Evolutionary conservation across 495 filamentous ascomycete species (phyloP), one percentile per base, ranked within the genome.

Genomic region (Cercophora samala): DNA sequence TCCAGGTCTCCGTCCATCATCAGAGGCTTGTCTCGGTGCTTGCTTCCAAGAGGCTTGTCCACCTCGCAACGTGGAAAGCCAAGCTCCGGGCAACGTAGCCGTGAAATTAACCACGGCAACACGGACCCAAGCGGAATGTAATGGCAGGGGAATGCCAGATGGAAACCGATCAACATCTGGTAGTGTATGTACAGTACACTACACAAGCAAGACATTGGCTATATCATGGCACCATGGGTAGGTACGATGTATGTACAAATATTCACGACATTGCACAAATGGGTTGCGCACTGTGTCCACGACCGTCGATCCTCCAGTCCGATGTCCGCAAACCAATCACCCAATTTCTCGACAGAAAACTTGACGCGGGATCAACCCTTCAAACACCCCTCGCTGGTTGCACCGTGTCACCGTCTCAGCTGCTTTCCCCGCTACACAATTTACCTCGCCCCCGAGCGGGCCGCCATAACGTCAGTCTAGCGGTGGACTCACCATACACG

Each of bases 391-490:
- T 56, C 22, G 53, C 5, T 23, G n/a, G 53, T 56, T 56, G 22
- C 53, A 56, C 53, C 53, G 53, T 56, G 53, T 56, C 53, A 56
- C 53, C 53, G 53, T 5, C 53, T 56, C 53, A 23, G 53, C 53
- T 56, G n/a, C 53, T 19, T 23, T 56, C 53, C 53, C 53, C 53
- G 53, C 53, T 56, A 21, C n/a, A 21, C n/a, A 56, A 23, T 56
- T 56, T 56, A 21, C 53, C 53, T 56, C 37, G 37, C 37, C 37
- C 37, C 37, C 37, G 37, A 46, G 13, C 37, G 11, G 53, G 4
- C 53, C 53, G 53, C 53, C 8, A 56, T 56, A 56, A 56, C 53
- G 53, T 56, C 53, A 56, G 53, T 56, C 53, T 56, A 23, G 53
- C 53, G 53, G 53, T 56, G 53, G 53, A 56, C 53, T 21, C 53